A percentile compares a stretch with the other conserved stretches of the same genome.
Evolutionary conservation across 2,329 filamentous ascomycete genomes (phyloP).

Genomic region (Salinomyces thailandicus): DNA sequence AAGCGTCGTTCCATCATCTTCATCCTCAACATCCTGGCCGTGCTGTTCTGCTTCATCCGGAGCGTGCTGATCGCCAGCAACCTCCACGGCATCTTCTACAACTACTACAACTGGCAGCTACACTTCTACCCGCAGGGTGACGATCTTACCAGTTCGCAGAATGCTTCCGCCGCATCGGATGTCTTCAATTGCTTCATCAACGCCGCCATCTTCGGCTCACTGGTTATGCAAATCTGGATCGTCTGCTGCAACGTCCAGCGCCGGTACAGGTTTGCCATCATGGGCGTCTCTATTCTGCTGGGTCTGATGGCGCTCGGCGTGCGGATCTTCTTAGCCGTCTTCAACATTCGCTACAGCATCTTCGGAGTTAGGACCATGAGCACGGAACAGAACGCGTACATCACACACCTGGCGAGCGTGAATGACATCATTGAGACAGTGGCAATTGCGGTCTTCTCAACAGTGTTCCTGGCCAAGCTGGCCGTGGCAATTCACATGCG

Average conservation of each 20-base stretch:
- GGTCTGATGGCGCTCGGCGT: conserved; percentile 44
- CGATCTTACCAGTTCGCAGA: conserved; percentile 7
- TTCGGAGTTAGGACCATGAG: conserved; percentile 9
- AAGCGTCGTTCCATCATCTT: conserved; percentile 57
- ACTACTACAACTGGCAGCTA: conserved; percentile 34
- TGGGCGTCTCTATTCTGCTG: conserved; percentile 38
- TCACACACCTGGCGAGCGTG: conserved; percentile 33
- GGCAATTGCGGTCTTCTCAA: conserved; percentile 52
- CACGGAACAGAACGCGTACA: conserved; percentile 6
- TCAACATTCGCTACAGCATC: conserved; percentile 30
- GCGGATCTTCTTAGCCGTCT: conserved; percentile 42
- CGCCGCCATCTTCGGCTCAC: conserved; percentile 46
- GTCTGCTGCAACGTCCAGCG: conserved; percentile 43
- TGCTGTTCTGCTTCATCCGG: conserved; percentile 52
- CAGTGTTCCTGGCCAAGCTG: conserved; percentile 53
- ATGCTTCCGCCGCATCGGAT: conserved; percentile 36
- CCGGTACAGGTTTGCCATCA: conserved; percentile 32
- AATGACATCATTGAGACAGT: conserved; percentile 43
- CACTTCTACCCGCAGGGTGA: conserved; percentile 16
- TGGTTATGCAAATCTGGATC: conserved; percentile 54
- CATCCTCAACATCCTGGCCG: conserved; percentile 51
- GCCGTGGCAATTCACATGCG: conserved; percentile 47
- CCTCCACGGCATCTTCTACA: conserved; percentile 50
- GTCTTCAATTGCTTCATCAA: conserved; percentile 45
- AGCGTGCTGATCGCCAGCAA: conserved; percentile 47